phyloP scores from a whole-genome alignment of 75 land plant species.

The Sequoia sempervirens region DNA sequence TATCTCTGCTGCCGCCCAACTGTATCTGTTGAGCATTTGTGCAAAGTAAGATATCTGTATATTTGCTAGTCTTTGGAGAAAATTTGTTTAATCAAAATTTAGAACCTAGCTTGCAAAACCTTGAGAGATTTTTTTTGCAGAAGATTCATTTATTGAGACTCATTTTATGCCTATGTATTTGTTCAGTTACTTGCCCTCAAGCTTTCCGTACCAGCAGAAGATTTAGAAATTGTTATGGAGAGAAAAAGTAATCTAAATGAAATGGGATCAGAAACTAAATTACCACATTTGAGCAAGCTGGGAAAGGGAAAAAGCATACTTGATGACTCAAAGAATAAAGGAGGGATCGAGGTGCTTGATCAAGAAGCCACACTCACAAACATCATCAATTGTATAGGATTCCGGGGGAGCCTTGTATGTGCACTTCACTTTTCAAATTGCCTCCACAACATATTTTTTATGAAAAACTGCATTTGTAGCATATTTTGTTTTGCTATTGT shows the following conservation, averaged over 20 bases:
- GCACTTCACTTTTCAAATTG: not conserved
- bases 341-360: not conserved
- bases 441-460: not conserved
- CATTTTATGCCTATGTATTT: not conserved
- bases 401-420: conserved; percentile 12
- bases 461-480: not conserved
- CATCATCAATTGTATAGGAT: not conserved
- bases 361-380: conserved; percentile 3
- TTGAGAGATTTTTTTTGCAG: not conserved
- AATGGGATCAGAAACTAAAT: not conserved
- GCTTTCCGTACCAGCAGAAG: conserved; percentile 25
- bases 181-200: conserved; percentile 41
- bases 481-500: not conserved
- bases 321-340: conserved; percentile 1
- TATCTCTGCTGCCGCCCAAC: conserved; percentile 58
- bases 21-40: conserved; percentile 29
- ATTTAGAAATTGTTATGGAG: conserved; percentile 30
- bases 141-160: not conserved
- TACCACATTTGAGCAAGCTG: not conserved
- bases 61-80: not conserved
- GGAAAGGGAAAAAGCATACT: not conserved
- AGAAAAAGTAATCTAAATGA: conserved; percentile 4
- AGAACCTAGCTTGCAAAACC: not conserved
- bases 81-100: conserved; percentile 3
- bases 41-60: conserved; percentile 22